Conservation (phyloP, 2,329 filamentous ascomycete species). For the Botryotinia calthae region DNA sequence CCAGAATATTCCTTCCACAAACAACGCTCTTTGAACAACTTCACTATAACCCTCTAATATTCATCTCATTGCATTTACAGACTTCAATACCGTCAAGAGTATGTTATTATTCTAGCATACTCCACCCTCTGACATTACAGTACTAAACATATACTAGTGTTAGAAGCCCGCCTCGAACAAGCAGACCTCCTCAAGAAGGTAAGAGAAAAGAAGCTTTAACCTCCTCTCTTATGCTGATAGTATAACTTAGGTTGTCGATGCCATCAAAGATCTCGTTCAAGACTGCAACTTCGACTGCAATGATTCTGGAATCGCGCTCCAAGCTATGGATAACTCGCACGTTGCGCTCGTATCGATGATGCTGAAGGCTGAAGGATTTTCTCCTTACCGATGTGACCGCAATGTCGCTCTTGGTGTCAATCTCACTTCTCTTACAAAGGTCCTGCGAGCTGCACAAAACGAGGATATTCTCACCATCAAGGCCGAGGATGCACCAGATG, state of each 20-base stretch:
- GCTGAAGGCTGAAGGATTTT: conserved; percentile 93
- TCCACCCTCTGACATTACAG: not conserved
- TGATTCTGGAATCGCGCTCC: conserved; percentile 95
- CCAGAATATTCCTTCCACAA: conserved; percentile 5
- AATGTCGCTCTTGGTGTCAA: conserved; percentile 99
- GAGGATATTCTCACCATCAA: conserved; percentile 95
- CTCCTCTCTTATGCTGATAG: conserved; percentile 27
- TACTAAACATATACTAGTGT: conserved; percentile 50
- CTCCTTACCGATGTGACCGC: conserved; percentile 94
- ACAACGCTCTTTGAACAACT: not conserved
- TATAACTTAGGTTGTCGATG: conserved; percentile 77
- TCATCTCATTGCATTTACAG: not conserved
- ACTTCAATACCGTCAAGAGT: conserved; percentile 10
- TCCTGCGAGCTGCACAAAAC: conserved; percentile 88
- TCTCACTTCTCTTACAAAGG: conserved; percentile 93
- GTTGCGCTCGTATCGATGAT: conserved; percentile 99
- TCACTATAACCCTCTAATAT: not conserved
- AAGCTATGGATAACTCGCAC: conserved; percentile 99
- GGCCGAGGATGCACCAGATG: conserved; percentile 94
- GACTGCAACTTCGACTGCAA: conserved; percentile 99
- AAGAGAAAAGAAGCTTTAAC: not conserved
- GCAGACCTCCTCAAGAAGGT: conserved; percentile 95
- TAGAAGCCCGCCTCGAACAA: conserved; percentile 97
- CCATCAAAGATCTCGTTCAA: conserved; percentile 98
- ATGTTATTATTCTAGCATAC: not conserved